A percentile compares a stretch with the other conserved stretches of the same genome.
Evolutionary conservation across 192 early-diverging fungal species (phyloP).

Genomic region (Umbelopsis ramanniana): DNA sequence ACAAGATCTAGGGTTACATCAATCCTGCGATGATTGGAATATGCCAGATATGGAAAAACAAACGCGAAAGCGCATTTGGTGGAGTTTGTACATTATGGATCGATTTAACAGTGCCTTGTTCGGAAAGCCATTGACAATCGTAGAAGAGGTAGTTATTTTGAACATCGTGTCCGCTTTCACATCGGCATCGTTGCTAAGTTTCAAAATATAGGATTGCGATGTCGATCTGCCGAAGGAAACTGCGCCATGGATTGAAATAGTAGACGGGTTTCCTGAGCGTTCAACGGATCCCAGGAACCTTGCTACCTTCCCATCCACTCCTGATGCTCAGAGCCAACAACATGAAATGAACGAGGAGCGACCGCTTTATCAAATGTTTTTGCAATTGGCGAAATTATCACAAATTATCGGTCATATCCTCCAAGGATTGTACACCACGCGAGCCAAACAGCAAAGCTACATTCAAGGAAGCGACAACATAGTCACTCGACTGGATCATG

Average conservation of each 20-base stretch:
- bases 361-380: conserved; percentile 37
- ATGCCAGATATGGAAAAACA: conserved; percentile 62
- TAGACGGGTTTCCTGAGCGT: conserved; percentile 28
- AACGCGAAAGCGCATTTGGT: conserved; percentile 76
- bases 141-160: conserved; percentile 38
- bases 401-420: conserved; percentile 44
- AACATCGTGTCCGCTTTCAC: no score
- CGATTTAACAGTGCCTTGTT: conserved; percentile 67
- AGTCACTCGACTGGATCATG: conserved; percentile 39
- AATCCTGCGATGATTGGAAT: conserved; percentile 62
- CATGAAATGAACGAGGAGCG: conserved; percentile 10
- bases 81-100: conserved; percentile 77
- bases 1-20: conserved; percentile 80
- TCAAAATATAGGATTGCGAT: conserved; percentile 33
- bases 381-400: conserved; percentile 41
- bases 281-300: conserved; percentile 16
- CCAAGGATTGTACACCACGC: conserved; percentile 42
- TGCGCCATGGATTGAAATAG: conserved; percentile 34
- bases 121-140: conserved; percentile 59
- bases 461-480: conserved; percentile 40
- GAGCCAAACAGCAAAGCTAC: conserved; percentile 31
- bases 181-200: neutral
- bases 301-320: conserved; percentile 24
- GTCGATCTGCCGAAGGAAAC: conserved; percentile 33
- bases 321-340: conserved; percentile 27